Conservation (phyloP, 495 filamentous ascomycete genomes). For the Tuber magnatum region DNA sequence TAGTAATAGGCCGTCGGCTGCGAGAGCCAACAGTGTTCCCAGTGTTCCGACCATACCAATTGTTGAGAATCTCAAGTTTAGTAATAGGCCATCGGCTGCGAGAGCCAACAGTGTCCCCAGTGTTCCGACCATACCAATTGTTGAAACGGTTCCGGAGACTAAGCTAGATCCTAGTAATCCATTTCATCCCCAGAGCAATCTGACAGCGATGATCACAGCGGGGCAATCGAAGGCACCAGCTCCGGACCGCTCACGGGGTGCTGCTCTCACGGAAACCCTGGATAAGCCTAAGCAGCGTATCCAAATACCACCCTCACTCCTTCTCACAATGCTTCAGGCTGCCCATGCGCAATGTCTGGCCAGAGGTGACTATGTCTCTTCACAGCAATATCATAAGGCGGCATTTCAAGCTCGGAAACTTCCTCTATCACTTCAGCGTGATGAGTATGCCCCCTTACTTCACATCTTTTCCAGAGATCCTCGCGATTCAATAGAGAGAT, state of each 20-base stretch:
- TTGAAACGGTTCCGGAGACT: slow-evolving; percentile 19
- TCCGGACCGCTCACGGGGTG: slow-evolving; percentile 35
- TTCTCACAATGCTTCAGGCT: slow-evolving; percentile 62
- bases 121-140: slow-evolving; percentile 10
- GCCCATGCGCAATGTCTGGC: slow-evolving; percentile 60
- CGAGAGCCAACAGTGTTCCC: slow-evolving; percentile 27
- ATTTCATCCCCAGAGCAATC: slow-evolving; percentile 40
- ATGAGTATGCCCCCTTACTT: slow-evolving; percentile 61
- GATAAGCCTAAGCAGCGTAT: slow-evolving; percentile 36
- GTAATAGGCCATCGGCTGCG: slow-evolving; percentile 29
- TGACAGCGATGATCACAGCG: slow-evolving; percentile 40
- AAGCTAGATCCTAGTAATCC: slow-evolving; percentile 41
- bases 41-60: slow-evolving; percentile 14
- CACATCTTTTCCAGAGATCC: slow-evolving; percentile 63
- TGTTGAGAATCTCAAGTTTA: slow-evolving; percentile 33
- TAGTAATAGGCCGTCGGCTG: slow-evolving; percentile 32
- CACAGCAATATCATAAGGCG: slow-evolving; percentile 63
- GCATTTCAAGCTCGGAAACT: slow-evolving; percentile 57
- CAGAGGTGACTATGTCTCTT: slow-evolving; percentile 62
- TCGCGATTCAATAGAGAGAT: slow-evolving; percentile 59
- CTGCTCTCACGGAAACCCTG: slow-evolving; percentile 34
- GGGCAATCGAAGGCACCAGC: slow-evolving; percentile 37
- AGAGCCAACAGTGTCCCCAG: slow-evolving; percentile 28
- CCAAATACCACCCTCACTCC: slow-evolving; percentile 46
- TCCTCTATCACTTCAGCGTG: slow-evolving; percentile 56